Evolutionary conservation across 306 rosid species (phyloP).

Genomic region (Adenanthera pavonina): DNA sequence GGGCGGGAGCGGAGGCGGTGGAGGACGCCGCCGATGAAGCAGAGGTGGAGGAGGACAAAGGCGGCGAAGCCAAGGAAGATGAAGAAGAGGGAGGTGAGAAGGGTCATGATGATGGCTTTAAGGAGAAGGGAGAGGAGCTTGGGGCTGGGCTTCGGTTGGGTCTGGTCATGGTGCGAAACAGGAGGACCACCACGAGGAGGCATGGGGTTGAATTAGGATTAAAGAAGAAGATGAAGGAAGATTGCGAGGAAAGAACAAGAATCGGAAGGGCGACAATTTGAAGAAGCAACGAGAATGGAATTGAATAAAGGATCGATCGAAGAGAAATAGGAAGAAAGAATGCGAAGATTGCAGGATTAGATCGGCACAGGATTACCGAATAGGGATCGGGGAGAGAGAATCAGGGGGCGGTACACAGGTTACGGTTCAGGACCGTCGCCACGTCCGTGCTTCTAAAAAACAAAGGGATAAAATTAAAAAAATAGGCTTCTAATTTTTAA

Average conservation of each 20-base stretch:
- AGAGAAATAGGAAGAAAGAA: not conserved
- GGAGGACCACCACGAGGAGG: constrained; percentile 11
- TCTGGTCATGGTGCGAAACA: constrained; percentile 5
- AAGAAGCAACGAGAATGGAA: not conserved
- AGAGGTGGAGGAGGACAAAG: constrained; percentile 66
- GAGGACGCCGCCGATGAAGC: constrained; percentile 61
- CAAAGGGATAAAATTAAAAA: too few relatives aligned
- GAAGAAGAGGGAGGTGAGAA: constrained; percentile 79
- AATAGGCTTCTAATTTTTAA: too few relatives aligned
- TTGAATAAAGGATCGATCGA: not conserved
- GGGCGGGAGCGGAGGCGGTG: constrained; percentile 68
- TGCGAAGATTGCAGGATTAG: not conserved
- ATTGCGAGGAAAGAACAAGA: not conserved
- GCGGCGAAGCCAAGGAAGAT: constrained; percentile 79
- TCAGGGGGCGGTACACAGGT: not conserved
- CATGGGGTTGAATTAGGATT: constrained; percentile 14
- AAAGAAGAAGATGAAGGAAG: not conserved
- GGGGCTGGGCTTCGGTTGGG: constrained; percentile 60
- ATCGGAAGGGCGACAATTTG: not conserved
- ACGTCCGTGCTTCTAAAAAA: not conserved
- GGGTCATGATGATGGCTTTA: constrained; percentile 71
- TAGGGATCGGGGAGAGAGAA: not conserved
- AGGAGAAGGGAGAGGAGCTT: constrained; percentile 69
- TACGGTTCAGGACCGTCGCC: not conserved
- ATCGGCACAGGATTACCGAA: not conserved